phyloP scores from a whole-genome alignment of 805 yeast genomes.

The Barnettozyma californica region DNA sequence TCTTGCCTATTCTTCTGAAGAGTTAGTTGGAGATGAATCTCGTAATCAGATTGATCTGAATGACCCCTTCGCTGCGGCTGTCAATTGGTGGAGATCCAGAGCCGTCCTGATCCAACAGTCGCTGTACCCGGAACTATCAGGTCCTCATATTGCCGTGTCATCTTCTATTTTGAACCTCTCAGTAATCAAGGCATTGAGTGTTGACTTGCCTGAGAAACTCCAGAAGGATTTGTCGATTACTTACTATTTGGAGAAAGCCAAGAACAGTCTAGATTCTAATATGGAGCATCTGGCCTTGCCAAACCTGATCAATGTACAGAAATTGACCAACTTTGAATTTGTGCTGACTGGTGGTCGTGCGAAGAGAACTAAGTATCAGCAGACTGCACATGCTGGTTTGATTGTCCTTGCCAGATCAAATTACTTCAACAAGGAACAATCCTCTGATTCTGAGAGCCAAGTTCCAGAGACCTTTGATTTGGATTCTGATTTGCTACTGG shows the following conservation, averaged over 20 bases:
- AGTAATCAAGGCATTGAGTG: constrained; percentile 14
- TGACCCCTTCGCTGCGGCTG: constrained; percentile 34
- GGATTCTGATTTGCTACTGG: constrained; percentile 73
- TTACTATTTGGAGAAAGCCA: constrained; percentile 63
- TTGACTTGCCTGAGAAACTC: constrained; percentile 26
- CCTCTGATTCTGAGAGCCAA: constrained; percentile 31
- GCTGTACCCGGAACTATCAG: constrained; percentile 57
- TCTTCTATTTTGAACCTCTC: constrained; percentile 29
- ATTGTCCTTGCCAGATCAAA: constrained; percentile 64
- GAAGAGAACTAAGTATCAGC: constrained; percentile 79
- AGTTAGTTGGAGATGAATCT: constrained; percentile 18
- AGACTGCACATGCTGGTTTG: constrained; percentile 62
- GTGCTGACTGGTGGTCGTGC: constrained; percentile 86
- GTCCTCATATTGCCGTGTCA: constrained; percentile 34
- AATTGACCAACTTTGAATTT: constrained; percentile 53
- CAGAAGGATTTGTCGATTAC: constrained; percentile 37
- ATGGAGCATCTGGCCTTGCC: constrained; percentile 59
- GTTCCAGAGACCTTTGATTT: constrained; percentile 55
- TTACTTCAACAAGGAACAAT: constrained; percentile 20
- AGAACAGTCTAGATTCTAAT: constrained; percentile 55
- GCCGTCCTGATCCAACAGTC: constrained; percentile 60
- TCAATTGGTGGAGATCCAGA: constrained; percentile 75
- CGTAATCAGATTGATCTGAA: constrained; percentile 5
- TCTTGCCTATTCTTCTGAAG: constrained; percentile 25
- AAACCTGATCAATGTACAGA: constrained; percentile 49